phyloP scores from a whole-genome alignment of 345 rosid species.

The Citrus reticulata region DNA sequence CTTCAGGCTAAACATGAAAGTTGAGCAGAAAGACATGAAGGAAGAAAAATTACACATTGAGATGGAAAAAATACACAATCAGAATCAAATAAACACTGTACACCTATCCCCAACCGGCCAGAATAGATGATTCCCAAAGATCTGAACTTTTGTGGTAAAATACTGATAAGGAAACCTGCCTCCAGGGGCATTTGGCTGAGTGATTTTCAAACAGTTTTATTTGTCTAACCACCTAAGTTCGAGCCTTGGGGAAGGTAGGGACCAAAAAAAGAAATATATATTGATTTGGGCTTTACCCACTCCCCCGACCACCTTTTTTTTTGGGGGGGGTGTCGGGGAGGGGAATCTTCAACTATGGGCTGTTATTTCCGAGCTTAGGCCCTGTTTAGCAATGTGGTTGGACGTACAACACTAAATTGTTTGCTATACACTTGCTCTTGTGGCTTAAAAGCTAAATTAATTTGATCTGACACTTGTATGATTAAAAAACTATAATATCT shows the following conservation, averaged over 20 bases:
- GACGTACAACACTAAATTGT: too few species aligned
- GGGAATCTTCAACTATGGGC: background rate
- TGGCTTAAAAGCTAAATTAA: too few species aligned
- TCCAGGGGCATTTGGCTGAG: too few species aligned
- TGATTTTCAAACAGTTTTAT: too few species aligned
- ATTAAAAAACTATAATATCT: too few species aligned
- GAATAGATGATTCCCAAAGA: background rate
- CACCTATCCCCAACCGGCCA: background rate
- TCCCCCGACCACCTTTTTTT: background rate
- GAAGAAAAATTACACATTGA: background rate
- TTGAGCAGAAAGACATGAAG: background rate
- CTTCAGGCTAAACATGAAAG: background rate
- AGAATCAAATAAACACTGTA: background rate
- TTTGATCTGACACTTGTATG: too few species aligned
- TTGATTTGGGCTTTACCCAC: background rate
- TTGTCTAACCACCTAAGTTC: too few species aligned
- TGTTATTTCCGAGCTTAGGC: background rate
- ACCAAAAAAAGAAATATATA: too few species aligned
- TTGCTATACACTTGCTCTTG: too few species aligned
- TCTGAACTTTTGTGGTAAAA: background rate
- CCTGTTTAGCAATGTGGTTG: too few species aligned
- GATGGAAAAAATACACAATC: background rate
- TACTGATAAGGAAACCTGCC: too few species aligned
- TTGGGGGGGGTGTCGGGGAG: background rate
- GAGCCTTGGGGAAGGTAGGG: too few species aligned